Evolutionary conservation across 768 basidiomycete genomes (phyloP).

Genomic region (Tricholoma sp.): DNA sequence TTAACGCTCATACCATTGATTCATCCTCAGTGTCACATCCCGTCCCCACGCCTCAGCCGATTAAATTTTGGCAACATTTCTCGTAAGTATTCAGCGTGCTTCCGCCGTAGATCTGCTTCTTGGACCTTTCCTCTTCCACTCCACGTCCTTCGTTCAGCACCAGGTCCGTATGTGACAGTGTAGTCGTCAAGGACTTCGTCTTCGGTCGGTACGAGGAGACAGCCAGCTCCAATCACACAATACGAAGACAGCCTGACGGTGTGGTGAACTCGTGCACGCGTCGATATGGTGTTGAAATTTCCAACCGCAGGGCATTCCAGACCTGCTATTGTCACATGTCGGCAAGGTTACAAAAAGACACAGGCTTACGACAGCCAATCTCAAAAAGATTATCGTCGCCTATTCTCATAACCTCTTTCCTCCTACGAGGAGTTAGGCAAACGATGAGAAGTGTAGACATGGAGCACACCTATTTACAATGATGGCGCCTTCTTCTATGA

Average conservation of each 20-base stretch:
- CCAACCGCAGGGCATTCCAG: slow-evolving; percentile 85
- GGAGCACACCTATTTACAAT: slow-evolving; percentile 73
- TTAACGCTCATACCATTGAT: not conserved
- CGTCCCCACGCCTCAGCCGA: slow-evolving; percentile 58
- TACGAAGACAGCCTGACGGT: slow-evolving; percentile 73
- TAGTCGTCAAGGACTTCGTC: slow-evolving; percentile 78
- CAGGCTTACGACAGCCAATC: slow-evolving; percentile 79
- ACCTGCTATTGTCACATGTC: slow-evolving; percentile 38
- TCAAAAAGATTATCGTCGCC: slow-evolving; percentile 94
- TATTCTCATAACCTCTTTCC: slow-evolving; percentile 86
- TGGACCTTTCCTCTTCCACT: slow-evolving; percentile 81
- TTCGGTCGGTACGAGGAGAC: slow-evolving; percentile 72
- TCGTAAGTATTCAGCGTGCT: slow-evolving; percentile 87
- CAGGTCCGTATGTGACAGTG: slow-evolving; percentile 78
- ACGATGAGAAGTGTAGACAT: not conserved
- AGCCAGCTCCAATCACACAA: slow-evolving; percentile 80
- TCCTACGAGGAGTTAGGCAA: slow-evolving; percentile 26
- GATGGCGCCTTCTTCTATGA: slow-evolving; percentile 88
- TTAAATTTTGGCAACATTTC: slow-evolving; percentile 94
- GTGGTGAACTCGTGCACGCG: slow-evolving; percentile 78
- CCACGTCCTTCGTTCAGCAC: slow-evolving; percentile 73
- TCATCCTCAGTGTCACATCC: slow-evolving; percentile 26
- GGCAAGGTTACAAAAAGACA: not conserved
- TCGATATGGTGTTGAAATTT: slow-evolving; percentile 80
- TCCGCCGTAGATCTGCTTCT: slow-evolving; percentile 75